These are phyloP conservation scores for Punica granatum DNA, from an alignment of 345 rosid genomes.

Conservation along the genomic window DNA sequence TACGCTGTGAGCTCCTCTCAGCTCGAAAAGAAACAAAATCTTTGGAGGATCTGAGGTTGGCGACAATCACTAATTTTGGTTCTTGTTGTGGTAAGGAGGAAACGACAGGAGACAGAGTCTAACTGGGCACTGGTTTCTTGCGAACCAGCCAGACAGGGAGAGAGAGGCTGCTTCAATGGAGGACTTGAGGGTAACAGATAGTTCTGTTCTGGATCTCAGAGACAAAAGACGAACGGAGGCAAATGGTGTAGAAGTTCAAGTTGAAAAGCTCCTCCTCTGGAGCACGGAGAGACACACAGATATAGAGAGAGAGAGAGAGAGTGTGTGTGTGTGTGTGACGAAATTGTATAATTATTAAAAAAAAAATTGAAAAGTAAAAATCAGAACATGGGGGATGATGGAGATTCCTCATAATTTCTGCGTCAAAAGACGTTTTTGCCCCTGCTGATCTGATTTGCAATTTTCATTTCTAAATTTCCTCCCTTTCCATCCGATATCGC, in stretches of 20 bases:
- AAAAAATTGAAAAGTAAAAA: background rate
- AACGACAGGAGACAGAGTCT: background rate
- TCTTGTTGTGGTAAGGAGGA: background rate
- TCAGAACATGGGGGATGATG: slow-evolving; percentile 7
- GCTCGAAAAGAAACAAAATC: slow-evolving; percentile 8
- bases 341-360: no score
- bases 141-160: background rate
- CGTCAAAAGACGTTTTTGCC: slow-evolving; percentile 6
- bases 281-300: background rate
- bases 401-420: background rate
- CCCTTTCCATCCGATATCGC: background rate
- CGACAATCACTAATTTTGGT: slow-evolving; percentile 17
- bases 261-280: background rate
- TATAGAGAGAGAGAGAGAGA: background rate
- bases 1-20: background rate
- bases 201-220: background rate
- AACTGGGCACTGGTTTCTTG: slow-evolving; percentile 1
- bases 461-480: background rate
- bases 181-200: slow-evolving; percentile 10
- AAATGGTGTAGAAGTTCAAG: background rate
- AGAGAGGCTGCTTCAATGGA: background rate
- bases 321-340: background rate
- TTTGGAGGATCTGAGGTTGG: slow-evolving; percentile 22
- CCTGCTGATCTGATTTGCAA: background rate
- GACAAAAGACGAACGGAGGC: slow-evolving; percentile 4